These are phyloP conservation scores for Geotrichum candidum DNA, from an alignment of 1,139 yeast species.

Conservation along the genomic window DNA sequence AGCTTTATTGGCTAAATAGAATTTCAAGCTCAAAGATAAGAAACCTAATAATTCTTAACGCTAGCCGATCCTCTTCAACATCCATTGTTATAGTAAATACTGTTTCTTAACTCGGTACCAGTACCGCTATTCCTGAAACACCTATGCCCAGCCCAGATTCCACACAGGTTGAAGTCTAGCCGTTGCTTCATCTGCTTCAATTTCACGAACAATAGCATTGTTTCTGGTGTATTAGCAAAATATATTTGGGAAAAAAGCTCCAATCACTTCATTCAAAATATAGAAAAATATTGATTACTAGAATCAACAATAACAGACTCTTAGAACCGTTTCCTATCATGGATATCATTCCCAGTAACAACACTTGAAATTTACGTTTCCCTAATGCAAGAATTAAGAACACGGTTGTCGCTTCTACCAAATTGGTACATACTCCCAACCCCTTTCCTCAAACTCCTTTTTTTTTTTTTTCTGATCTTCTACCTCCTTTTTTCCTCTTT, in stretches of 20 bases:
- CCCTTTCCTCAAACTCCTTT: slow-evolving; percentile 1
- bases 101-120: too few relatives aligned
- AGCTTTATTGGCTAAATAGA: too few relatives aligned
- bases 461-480: neutral
- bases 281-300: neutral
- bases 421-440: neutral
- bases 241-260: neutral
- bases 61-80: too few relatives aligned
- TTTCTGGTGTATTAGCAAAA: neutral
- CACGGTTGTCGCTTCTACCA: neutral
- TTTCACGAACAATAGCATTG: neutral
- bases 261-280: neutral
- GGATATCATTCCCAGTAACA: neutral
- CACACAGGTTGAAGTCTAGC: too few relatives aligned
- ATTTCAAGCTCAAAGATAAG: too few relatives aligned
- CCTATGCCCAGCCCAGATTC: too few relatives aligned
- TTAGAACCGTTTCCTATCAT: neutral
- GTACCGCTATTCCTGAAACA: too few relatives aligned
- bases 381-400: slow-evolving; percentile 4
- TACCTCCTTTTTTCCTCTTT: neutral
- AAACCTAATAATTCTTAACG: too few relatives aligned
- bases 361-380: neutral
- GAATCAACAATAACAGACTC: neutral
- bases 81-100: too few relatives aligned
- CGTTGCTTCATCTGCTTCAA: too few relatives aligned